These are phyloP conservation scores for Hyaloscypha hepaticicola DNA, from an alignment of 495 filamentous ascomycete genomes.

Conservation along the genomic window DNA sequence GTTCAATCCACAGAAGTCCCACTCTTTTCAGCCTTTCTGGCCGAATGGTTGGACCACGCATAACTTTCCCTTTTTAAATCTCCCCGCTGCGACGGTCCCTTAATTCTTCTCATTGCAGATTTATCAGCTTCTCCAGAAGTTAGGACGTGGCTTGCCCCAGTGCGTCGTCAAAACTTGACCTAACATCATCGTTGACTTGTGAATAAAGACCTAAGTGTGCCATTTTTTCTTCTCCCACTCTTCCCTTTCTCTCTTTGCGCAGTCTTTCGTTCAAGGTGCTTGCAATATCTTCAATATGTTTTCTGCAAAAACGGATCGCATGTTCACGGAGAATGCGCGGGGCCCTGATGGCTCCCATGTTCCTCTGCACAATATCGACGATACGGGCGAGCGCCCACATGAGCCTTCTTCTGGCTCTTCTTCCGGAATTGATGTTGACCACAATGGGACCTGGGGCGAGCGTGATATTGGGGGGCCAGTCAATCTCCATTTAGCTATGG, in stretches of 20 bases:
- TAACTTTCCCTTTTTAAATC: neutral
- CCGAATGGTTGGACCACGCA: neutral
- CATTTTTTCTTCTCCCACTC: neutral
- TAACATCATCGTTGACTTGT: neutral
- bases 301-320: constrained; percentile 20
- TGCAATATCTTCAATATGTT: constrained; percentile 23
- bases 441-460: constrained; percentile 77
- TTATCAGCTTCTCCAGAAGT: neutral
- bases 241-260: neutral
- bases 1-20: neutral
- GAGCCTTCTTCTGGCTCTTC: constrained; percentile 7
- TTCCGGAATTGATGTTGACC: neutral
- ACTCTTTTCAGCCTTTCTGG: neutral
- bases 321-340: constrained; percentile 22
- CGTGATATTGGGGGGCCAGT: constrained; percentile 61
- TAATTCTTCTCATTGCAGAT: neutral
- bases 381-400: constrained; percentile 12
- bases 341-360: constrained; percentile 19
- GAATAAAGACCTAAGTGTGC: neutral
- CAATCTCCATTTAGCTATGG: constrained; percentile 62
- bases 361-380: constrained; percentile 27
- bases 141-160: neutral
- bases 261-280: neutral
- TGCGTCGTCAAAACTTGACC: neutral
- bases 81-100: neutral